Evolutionary conservation across 768 basidiomycete species (phyloP).

Genomic region (Podaxis rugospora): DNA sequence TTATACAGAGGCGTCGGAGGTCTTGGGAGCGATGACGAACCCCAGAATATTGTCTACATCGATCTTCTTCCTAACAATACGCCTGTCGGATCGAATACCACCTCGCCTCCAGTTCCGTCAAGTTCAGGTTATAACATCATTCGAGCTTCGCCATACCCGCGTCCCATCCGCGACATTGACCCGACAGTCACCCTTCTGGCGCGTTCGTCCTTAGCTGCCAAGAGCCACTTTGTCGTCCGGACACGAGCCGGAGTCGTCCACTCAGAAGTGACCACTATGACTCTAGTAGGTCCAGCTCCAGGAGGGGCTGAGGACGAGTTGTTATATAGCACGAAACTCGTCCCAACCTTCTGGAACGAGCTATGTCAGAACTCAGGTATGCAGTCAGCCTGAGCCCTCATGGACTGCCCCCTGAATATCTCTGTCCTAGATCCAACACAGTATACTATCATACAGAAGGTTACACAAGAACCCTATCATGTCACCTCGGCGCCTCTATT

Average conservation of each 20-base stretch:
- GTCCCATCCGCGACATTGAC: slow-evolving; percentile 55
- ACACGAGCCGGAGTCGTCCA: slow-evolving; percentile 35
- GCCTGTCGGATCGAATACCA: slow-evolving; percentile 13
- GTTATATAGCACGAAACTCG: slow-evolving; percentile 57
- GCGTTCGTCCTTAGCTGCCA: slow-evolving; percentile 40
- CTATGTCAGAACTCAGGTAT: slow-evolving; percentile 53
- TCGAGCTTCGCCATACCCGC: slow-evolving; percentile 41
- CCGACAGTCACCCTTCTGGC: slow-evolving; percentile 64
- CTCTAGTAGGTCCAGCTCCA: slow-evolving; percentile 20
- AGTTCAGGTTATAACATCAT: slow-evolving; percentile 24
- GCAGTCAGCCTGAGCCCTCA: slow-evolving; percentile 15
- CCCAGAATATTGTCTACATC: slow-evolving; percentile 39
- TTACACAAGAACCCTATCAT: slow-evolving; percentile 31
- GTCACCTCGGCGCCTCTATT: slow-evolving; percentile 34
- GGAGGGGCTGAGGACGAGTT: slow-evolving; percentile 25
- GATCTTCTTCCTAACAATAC: slow-evolving; percentile 35
- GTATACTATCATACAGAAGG: slow-evolving; percentile 65
- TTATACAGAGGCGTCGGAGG: slow-evolving; percentile 27
- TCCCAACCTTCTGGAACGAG: slow-evolving; percentile 62
- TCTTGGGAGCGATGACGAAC: slow-evolving; percentile 21
- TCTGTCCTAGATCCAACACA: slow-evolving; percentile 51
- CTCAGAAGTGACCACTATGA: slow-evolving; percentile 42
- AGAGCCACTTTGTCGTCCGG: slow-evolving; percentile 14
- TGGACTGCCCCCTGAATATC: slow-evolving; percentile 6
- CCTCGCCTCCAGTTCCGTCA: slow-evolving; percentile 22